Conservation (phyloP, 2,329 filamentous ascomycete genomes). For the Fusarium sp. region DNA sequence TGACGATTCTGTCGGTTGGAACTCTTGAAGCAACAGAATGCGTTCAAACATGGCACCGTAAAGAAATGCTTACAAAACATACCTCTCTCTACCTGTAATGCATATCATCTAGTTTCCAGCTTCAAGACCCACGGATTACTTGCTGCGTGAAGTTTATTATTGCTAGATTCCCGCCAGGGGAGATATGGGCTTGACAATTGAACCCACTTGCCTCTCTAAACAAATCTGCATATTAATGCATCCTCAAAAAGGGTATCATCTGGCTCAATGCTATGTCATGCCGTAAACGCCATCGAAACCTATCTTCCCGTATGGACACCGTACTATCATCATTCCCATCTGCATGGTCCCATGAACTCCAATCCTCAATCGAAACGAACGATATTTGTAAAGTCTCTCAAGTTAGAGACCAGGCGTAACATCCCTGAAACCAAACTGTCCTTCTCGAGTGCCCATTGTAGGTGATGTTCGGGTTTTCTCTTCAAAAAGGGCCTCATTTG, state of each 20-base stretch:
- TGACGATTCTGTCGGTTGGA: neutral
- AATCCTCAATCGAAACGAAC: neutral
- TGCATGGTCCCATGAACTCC: slow-evolving; percentile 7
- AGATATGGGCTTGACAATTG: neutral
- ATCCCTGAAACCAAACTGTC: neutral
- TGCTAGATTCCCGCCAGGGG: neutral
- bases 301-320: neutral
- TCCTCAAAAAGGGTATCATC: slow-evolving; percentile 36
- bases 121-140: neutral
- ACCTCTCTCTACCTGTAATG: neutral
- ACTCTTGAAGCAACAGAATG: neutral
- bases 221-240: neutral
- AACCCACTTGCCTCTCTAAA: neutral
- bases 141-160: neutral
- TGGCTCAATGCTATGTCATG: slow-evolving; percentile 25
- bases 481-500: slow-evolving; percentile 44
- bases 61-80: neutral
- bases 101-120: neutral
- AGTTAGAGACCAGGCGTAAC: neutral
- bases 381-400: neutral
- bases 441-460: slow-evolving; percentile 9
- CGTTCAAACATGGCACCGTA: neutral
- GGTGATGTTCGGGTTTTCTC: slow-evolving; percentile 25
- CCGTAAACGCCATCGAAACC: slow-evolving; percentile 31
- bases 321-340: neutral